Evolutionary conservation across 1,139 yeast species (phyloP).

Genomic region (Magnusiomyces sp.): DNA sequence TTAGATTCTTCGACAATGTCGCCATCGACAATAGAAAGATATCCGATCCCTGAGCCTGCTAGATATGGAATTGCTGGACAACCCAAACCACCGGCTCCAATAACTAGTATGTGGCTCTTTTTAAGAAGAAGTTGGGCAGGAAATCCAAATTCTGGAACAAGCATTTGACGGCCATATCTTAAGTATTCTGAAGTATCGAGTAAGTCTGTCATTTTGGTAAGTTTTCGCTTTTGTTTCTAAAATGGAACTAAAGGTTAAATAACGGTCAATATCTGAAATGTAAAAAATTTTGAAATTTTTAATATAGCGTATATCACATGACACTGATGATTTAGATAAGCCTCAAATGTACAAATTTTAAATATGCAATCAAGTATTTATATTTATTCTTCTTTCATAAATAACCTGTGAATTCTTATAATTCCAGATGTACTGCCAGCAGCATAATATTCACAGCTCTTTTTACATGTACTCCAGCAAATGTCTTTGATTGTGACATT

Average conservation of each 20-base stretch:
- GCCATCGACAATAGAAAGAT: slow-evolving; percentile 61
- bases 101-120: slow-evolving; percentile 52
- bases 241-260: too few relatives aligned
- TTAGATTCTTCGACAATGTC: slow-evolving; percentile 81
- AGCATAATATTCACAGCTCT: slow-evolving; percentile 51
- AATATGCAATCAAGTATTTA: too few relatives aligned
- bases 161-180: slow-evolving; percentile 92
- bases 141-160: slow-evolving; percentile 70
- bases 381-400: too few relatives aligned
- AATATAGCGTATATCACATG: too few relatives aligned
- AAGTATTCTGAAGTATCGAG: slow-evolving; percentile 52
- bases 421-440: slow-evolving; percentile 64
- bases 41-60: slow-evolving; percentile 82
- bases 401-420: slow-evolving; percentile 52
- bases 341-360: too few relatives aligned
- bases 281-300: too few relatives aligned
- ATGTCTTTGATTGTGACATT: slow-evolving; percentile 46
- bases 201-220: too few relatives aligned
- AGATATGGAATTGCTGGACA: slow-evolving; percentile 84
- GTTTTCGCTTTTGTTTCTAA: too few relatives aligned
- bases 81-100: slow-evolving; percentile 97
- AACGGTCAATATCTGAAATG: too few relatives aligned
- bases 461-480: slow-evolving; percentile 52
- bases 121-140: slow-evolving; percentile 53
- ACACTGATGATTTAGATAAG: too few relatives aligned